These are phyloP conservation scores for Filobasidium floriforme DNA, from an alignment of 768 basidiomycete species.

Conservation along the genomic window DNA sequence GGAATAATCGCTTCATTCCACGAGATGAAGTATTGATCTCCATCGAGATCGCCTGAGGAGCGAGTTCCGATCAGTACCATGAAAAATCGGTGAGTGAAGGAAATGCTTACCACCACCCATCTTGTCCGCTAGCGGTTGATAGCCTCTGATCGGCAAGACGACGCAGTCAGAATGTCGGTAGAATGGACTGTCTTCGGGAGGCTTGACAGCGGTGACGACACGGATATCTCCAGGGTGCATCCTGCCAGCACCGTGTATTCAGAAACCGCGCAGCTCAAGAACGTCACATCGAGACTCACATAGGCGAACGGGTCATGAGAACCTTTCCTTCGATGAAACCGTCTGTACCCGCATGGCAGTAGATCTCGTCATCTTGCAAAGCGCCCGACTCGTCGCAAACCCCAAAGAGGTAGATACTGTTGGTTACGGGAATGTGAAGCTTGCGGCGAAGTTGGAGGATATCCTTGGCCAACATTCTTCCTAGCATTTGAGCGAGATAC, in stretches of 20 bases:
- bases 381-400: background rate
- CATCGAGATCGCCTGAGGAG: background rate
- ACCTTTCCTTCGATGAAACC: conserved; percentile 5
- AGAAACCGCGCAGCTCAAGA: background rate
- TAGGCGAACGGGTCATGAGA: background rate
- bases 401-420: background rate
- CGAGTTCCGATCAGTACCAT: background rate
- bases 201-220: background rate
- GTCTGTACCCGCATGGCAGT: conserved; percentile 3
- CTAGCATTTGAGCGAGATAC: background rate
- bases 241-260: background rate
- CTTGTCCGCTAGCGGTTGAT: conserved; percentile 7
- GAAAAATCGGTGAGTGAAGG: background rate
- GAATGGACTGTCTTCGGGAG: background rate
- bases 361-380: background rate
- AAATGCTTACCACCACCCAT: background rate
- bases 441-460: background rate
- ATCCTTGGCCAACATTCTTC: background rate
- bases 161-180: background rate
- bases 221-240: conserved; percentile 7
- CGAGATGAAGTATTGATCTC: background rate
- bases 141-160: background rate
- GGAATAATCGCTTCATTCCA: conserved; percentile 3
- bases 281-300: background rate
- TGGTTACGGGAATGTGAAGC: background rate